These are phyloP conservation scores for Flaveria trinervia DNA, from an alignment of 129 eudicot species.

Conservation along the genomic window DNA sequence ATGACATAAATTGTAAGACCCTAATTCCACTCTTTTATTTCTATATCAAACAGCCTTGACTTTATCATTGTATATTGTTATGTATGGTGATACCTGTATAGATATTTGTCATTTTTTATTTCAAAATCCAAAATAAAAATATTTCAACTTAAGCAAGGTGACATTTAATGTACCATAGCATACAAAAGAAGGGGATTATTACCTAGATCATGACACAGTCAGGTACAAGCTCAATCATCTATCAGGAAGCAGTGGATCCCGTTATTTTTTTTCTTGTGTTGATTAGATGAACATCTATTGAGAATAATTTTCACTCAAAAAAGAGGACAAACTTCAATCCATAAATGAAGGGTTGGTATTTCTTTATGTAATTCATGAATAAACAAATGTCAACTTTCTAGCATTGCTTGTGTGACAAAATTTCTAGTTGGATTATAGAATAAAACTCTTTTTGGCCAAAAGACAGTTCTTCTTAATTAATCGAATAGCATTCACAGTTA, in stretches of 20 bases:
- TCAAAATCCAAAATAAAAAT: neutral
- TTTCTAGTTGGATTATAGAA: neutral
- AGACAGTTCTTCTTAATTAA: neutral
- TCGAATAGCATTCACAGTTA: neutral
- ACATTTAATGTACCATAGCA: constrained; percentile 10
- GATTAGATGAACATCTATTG: neutral
- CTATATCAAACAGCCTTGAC: neutral
- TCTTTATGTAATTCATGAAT: constrained; percentile 22
- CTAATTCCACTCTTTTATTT: neutral
- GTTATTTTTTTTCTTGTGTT: constrained; percentile 9
- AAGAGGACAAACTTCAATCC: constrained; percentile 10
- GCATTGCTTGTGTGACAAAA: constrained; percentile 18
- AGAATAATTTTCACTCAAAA: neutral
- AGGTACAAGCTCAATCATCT: constrained; percentile 13
- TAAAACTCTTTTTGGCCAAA: constrained; percentile 16
- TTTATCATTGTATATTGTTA: neutral
- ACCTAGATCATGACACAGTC: neutral
- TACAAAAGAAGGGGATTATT: neutral
- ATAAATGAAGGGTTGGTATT: neutral
- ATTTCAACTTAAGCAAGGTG: constrained; percentile 6
- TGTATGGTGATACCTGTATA: constrained; percentile 26
- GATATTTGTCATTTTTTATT: neutral
- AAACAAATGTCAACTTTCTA: constrained; percentile 15
- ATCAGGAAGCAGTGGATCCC: constrained; percentile 15
- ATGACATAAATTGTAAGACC: neutral